Evolutionary conservation across 768 basidiomycete species (phyloP).

Genomic region (Hydnomerulius pinastri): DNA sequence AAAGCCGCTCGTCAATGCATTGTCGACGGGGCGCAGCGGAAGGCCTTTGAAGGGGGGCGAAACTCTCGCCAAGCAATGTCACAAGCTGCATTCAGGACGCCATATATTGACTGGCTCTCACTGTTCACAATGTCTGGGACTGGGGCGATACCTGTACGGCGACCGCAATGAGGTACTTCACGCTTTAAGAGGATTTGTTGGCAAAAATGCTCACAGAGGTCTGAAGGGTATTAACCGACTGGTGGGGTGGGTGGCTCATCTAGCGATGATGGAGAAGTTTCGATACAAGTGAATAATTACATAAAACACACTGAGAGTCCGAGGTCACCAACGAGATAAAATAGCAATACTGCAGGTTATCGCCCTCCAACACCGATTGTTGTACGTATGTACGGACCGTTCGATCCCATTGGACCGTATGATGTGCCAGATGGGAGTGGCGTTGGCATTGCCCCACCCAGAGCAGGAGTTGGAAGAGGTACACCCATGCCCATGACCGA

Average conservation of each 20-base stretch:
- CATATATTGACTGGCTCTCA: no score
- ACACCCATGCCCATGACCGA: slow-evolving; percentile 50
- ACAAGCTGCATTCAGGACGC: no score
- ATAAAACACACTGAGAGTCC: slow-evolving; percentile 28
- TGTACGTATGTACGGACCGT: slow-evolving; percentile 67
- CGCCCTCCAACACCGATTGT: slow-evolving; percentile 56
- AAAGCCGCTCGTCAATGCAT: no score
- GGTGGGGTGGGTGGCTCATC: background rate
- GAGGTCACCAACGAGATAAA: slow-evolving; percentile 23
- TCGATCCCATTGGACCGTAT: slow-evolving; percentile 59
- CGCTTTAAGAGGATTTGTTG: no score
- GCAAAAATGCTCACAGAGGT: no score
- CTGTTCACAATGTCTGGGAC: no score
- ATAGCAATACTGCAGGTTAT: slow-evolving; percentile 33
- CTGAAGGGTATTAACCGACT: no score
- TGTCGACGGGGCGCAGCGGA: no score
- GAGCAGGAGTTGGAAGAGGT: slow-evolving; percentile 39
- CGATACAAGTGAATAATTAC: slow-evolving; percentile 36
- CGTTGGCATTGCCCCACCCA: slow-evolving; percentile 44
- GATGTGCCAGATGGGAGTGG: slow-evolving; percentile 48
- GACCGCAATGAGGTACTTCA: no score
- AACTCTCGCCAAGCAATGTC: no score
- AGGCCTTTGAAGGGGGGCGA: no score
- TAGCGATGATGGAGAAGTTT: background rate
- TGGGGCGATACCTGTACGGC: no score